phyloP scores from a whole-genome alignment of 345 rosid species.

The Dimocarpus longan region DNA sequence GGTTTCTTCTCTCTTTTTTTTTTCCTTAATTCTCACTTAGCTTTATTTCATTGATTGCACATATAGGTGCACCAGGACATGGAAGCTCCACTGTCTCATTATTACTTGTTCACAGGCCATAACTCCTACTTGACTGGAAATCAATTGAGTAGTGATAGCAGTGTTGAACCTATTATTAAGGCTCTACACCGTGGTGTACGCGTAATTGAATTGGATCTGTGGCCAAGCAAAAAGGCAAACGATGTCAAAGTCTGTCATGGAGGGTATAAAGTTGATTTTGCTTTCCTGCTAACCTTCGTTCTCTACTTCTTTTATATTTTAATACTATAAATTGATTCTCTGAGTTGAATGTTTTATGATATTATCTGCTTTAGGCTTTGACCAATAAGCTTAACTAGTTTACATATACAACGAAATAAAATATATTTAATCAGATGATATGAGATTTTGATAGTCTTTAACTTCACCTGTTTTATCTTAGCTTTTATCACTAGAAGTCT shows the following conservation, averaged over 20 bases:
- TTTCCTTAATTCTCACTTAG: background rate
- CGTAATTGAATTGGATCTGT: conserved; percentile 85
- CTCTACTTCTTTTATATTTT: background rate
- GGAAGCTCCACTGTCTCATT: conserved; percentile 74
- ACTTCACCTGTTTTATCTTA: too few species aligned
- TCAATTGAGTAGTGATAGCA: conserved; percentile 65
- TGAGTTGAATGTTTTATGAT: background rate
- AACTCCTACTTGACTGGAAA: conserved; percentile 90
- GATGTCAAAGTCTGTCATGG: conserved; percentile 74
- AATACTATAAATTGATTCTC: background rate
- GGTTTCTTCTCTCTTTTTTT: background rate
- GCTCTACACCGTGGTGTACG: conserved; percentile 68
- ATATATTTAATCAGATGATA: too few species aligned
- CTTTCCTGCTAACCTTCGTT: background rate
- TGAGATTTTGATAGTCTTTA: too few species aligned
- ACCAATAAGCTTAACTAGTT: background rate
- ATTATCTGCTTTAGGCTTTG: background rate
- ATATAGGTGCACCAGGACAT: conserved; percentile 72
- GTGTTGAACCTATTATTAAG: conserved; percentile 54
- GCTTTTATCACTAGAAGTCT: too few species aligned
- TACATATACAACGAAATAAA: too few species aligned
- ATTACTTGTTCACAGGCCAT: conserved; percentile 81
- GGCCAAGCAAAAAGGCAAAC: conserved; percentile 61
- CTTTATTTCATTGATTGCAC: background rate
- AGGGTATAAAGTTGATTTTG: conserved; percentile 41